Conservation (phyloP, 2,329 filamentous ascomycete species). For the Hymenoscyphus infarciens region DNA sequence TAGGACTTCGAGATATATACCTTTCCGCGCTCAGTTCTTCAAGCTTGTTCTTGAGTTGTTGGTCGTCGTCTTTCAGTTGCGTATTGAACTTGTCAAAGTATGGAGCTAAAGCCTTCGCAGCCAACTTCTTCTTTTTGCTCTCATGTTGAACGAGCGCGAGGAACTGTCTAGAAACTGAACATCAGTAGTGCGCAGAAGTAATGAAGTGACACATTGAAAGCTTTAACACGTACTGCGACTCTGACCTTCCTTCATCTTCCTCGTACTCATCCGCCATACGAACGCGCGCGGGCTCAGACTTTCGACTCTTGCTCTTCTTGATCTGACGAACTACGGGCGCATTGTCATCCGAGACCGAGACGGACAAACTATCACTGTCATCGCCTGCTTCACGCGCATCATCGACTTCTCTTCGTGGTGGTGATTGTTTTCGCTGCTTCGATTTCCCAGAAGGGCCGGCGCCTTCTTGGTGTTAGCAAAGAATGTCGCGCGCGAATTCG, state of each 20-base stretch:
- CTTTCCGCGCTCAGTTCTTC: constrained; percentile 4
- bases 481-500: not conserved
- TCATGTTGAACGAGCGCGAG: constrained; percentile 24
- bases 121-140: constrained; percentile 24
- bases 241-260: constrained; percentile 27
- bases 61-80: constrained; percentile 16
- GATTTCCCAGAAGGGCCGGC: constrained; percentile 18
- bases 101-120: constrained; percentile 17
- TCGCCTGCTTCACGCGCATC: constrained; percentile 10
- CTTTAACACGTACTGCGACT: constrained; percentile 28
- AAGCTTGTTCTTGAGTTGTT: constrained; percentile 19
- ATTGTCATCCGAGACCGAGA: constrained; percentile 1
- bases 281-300: constrained; percentile 22
- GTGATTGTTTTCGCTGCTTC: constrained; percentile 20
- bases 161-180: constrained; percentile 22
- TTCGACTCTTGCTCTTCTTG: constrained; percentile 24
- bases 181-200: not conserved
- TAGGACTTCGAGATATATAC: not conserved
- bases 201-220: not conserved
- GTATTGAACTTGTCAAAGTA: constrained; percentile 21
- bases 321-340: constrained; percentile 12
- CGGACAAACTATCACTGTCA: constrained; percentile 14
- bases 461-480: constrained; percentile 19
- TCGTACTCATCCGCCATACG: constrained; percentile 26
- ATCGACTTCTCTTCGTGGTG: constrained; percentile 9